Evolutionary conservation across 2,329 filamentous ascomycete species (phyloP).

Genomic region (Ceratocystis huliohia): DNA sequence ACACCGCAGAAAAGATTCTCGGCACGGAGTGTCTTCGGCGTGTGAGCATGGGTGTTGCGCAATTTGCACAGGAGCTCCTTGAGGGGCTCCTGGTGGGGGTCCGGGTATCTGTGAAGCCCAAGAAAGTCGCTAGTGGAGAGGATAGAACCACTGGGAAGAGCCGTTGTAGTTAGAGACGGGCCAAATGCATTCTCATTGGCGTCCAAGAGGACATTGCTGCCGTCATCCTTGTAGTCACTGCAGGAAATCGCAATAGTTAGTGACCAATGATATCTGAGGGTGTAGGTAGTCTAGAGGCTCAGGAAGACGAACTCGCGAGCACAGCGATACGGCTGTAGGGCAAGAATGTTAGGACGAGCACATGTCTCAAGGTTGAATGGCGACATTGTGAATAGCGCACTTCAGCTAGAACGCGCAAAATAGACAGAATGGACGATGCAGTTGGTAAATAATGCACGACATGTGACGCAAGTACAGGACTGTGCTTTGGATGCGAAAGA

Average conservation of each 20-base stretch:
- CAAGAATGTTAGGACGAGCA: slow-evolving; percentile 63
- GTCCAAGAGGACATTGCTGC: slow-evolving; percentile 87
- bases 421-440: not conserved
- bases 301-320: slow-evolving; percentile 56
- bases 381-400: slow-evolving; percentile 33
- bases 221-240: slow-evolving; percentile 98
- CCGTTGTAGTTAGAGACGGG: slow-evolving; percentile 52
- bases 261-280: not conserved
- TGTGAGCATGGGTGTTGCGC: slow-evolving; percentile 76
- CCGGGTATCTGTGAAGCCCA: slow-evolving; percentile 84
- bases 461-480: not conserved
- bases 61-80: slow-evolving; percentile 79
- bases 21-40: slow-evolving; percentile 56
- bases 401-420: not conserved
- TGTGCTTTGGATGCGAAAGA: not conserved
- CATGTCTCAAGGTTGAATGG: slow-evolving; percentile 63
- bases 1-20: slow-evolving; percentile 89
- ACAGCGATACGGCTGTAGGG: slow-evolving; percentile 66
- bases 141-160: slow-evolving; percentile 30
- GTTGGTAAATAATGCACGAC: not conserved
- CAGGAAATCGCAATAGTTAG: slow-evolving; percentile 23
- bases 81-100: slow-evolving; percentile 80
- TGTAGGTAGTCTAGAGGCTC: not conserved
- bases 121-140: slow-evolving; percentile 51
- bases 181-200: slow-evolving; percentile 97